Evolutionary conservation across 139 green algal genomes (phyloP).

Genomic region (Chlorella sp.): DNA sequence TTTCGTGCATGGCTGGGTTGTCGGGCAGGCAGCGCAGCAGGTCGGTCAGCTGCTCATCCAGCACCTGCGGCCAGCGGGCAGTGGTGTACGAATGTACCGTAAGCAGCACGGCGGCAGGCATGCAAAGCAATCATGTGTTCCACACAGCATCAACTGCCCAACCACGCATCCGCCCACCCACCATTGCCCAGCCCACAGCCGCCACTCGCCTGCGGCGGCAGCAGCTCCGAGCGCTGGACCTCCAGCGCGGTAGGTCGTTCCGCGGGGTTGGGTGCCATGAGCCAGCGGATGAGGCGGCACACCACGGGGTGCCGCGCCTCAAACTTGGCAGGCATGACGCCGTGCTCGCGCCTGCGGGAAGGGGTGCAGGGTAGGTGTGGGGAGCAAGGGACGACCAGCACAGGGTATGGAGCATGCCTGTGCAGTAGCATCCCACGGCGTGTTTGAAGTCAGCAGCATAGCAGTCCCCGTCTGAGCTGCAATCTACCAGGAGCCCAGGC

Average conservation of each 20-base stretch:
- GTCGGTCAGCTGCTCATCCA: conserved; percentile 89
- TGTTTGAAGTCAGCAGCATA: no score
- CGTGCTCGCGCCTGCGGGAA: conserved; percentile 50
- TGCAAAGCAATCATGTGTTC: no score
- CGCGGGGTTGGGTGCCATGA: conserved; percentile 76
- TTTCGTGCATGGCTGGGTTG: conserved; percentile 68
- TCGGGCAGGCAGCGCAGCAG: conserved; percentile 85
- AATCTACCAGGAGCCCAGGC: no score
- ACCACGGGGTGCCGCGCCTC: conserved; percentile 64
- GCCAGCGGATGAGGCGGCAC: conserved; percentile 68
- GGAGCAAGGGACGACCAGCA: no score
- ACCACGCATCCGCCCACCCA: neutral
- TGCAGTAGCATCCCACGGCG: no score
- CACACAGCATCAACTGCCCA: no score
- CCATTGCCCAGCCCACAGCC: neutral
- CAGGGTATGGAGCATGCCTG: no score
- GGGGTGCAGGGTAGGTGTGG: no score
- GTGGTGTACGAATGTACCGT: no score
- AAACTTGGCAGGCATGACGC: conserved; percentile 71
- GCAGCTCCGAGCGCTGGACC: conserved; percentile 80
- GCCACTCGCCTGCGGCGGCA: conserved; percentile 60
- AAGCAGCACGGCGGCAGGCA: no score
- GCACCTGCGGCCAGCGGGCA: conserved; percentile 71
- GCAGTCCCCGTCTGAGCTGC: no score
- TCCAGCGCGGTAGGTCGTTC: conserved; percentile 80